These are phyloP conservation scores for Kodamaea restingae DNA, from an alignment of 805 yeast species.

Conservation along the genomic window DNA sequence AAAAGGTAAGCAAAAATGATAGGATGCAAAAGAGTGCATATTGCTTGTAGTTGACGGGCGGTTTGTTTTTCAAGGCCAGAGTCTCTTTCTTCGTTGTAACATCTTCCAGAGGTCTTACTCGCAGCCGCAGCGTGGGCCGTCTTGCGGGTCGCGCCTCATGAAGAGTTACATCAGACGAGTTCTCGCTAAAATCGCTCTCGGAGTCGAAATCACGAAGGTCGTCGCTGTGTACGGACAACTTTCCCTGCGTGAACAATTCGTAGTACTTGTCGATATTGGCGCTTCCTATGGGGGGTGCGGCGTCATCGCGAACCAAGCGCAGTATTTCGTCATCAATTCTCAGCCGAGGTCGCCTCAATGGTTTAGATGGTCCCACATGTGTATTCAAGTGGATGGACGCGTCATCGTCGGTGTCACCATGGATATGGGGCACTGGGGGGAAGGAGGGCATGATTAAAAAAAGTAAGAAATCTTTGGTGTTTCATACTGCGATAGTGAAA, in stretches of 20 bases:
- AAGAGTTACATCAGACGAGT: not conserved
- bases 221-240: slow-evolving; percentile 5
- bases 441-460: slow-evolving; percentile 17
- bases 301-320: slow-evolving; percentile 5
- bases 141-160: not conserved
- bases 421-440: slow-evolving; percentile 33
- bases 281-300: slow-evolving; percentile 1
- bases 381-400: slow-evolving; percentile 38
- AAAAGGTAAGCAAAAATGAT: not conserved
- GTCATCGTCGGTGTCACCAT: slow-evolving; percentile 41
- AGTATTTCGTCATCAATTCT: slow-evolving; percentile 19
- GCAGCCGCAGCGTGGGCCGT: too few species aligned
- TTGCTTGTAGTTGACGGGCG: not conserved
- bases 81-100: not conserved
- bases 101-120: too few species aligned
- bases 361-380: slow-evolving; percentile 36
- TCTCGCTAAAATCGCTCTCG: not conserved
- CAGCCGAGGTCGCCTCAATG: slow-evolving; percentile 20
- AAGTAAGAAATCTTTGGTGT: not conserved
- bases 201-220: slow-evolving; percentile 2
- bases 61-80: not conserved
- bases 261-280: slow-evolving; percentile 10
- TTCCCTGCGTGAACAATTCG: slow-evolving; percentile 10
- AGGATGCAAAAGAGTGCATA: not conserved
- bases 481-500: too few species aligned